phyloP scores from a whole-genome alignment of 83 land plant genomes.

The Thuja plicata region DNA sequence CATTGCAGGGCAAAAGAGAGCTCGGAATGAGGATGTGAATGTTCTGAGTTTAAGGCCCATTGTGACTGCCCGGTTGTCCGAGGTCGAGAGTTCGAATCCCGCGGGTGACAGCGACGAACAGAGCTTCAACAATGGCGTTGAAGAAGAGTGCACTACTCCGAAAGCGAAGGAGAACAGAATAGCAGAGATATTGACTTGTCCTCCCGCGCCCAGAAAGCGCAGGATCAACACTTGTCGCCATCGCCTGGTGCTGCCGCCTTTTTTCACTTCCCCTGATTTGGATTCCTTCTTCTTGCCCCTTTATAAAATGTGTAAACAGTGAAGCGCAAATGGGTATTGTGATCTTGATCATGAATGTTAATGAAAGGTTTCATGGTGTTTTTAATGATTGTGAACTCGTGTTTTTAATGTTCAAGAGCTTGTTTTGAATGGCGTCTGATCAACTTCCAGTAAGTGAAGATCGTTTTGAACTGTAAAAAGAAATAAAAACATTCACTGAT shows the following conservation, averaged over 20 bases:
- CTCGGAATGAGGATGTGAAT: neutral
- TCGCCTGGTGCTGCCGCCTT: neutral
- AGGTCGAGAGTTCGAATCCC: constrained; percentile 8
- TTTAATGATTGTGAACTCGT: too few relatives aligned
- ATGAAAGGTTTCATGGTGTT: too few relatives aligned
- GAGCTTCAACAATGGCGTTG: neutral
- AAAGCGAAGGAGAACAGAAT: constrained; percentile 25
- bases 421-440: too few relatives aligned
- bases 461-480: too few relatives aligned
- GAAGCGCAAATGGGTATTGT: too few relatives aligned
- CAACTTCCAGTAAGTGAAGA: too few relatives aligned
- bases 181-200: constrained; percentile 21
- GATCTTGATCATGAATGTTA: too few relatives aligned
- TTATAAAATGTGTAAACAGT: too few relatives aligned
- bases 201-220: constrained; percentile 36
- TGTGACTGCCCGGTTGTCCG: neutral
- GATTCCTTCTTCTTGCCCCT: neutral
- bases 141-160: constrained; percentile 22
- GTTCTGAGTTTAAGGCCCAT: neutral
- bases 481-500: too few relatives aligned
- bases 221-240: neutral
- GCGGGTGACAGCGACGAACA: neutral
- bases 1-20: neutral
- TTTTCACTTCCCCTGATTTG: neutral
- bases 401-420: too few relatives aligned